phyloP scores from a whole-genome alignment of 148 eudicot species.

The Fagopyrum tataricum region DNA sequence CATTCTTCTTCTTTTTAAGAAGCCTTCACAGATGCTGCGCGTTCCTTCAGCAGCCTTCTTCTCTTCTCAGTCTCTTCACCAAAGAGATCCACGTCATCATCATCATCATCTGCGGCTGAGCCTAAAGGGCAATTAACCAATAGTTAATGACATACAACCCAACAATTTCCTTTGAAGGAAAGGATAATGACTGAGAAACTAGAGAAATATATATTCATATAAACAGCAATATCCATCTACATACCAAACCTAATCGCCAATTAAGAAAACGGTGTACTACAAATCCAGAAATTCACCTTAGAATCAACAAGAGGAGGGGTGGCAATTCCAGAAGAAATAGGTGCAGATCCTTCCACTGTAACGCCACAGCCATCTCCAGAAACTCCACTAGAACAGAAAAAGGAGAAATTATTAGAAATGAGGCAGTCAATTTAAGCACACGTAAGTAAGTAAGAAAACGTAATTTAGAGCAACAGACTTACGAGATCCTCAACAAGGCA shows the following conservation, averaged over 20 bases:
- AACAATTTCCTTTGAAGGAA: background rate
- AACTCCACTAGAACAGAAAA: conserved; percentile 48
- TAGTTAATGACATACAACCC: no score
- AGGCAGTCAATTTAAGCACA: no score
- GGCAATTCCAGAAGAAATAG: conserved; percentile 40
- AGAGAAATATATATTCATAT: no score
- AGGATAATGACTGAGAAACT: background rate
- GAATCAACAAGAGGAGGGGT: conserved; percentile 70
- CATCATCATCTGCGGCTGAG: conserved; percentile 78
- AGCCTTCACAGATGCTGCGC: conserved; percentile 68
- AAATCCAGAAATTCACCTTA: conserved; percentile 32
- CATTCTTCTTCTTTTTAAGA: conserved; percentile 75
- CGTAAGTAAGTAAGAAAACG: background rate
- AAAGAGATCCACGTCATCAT: conserved; percentile 81
- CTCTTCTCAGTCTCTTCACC: conserved; percentile 98
- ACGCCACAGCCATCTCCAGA: conserved; percentile 83
- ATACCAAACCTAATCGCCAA: background rate
- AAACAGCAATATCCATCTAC: background rate
- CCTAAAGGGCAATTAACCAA: no score
- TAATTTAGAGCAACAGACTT: conserved; percentile 25
- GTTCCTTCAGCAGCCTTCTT: conserved; percentile 83
- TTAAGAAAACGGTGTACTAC: no score
- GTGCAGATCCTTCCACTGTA: conserved; percentile 64
- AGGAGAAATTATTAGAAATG: background rate
- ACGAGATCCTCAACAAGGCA: conserved; percentile 92